Conservation (phyloP, 2,329 filamentous ascomycete genomes). For the Verticillium tricorpus region DNA sequence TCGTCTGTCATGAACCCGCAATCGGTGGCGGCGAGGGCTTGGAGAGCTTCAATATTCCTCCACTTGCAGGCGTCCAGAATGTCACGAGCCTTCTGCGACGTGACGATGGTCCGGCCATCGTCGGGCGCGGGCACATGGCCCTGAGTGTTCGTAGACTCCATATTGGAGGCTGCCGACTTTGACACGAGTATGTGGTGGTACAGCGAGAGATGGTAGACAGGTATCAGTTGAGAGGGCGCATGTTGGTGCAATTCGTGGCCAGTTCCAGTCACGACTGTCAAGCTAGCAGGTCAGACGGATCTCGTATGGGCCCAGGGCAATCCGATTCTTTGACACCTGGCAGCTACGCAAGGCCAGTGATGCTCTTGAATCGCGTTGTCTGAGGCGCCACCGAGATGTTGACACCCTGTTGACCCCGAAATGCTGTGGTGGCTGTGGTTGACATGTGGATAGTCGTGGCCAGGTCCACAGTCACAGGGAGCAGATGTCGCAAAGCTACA, state of each 20-base stretch:
- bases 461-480: background rate
- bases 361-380: background rate
- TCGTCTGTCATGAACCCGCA: constrained; percentile 66
- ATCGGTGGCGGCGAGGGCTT: constrained; percentile 53
- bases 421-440: background rate
- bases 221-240: background rate
- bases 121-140: background rate
- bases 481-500: background rate
- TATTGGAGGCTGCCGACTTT: background rate
- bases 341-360: background rate
- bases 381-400: background rate
- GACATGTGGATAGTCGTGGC: background rate
- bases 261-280: background rate
- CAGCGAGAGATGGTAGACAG: background rate
- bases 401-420: background rate
- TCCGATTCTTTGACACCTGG: background rate
- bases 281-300: background rate
- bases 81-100: constrained; percentile 34
- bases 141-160: background rate
- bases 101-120: background rate
- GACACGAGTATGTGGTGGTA: background rate
- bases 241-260: background rate
- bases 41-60: constrained; percentile 52
- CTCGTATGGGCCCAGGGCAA: background rate
- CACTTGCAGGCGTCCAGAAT: constrained; percentile 58